phyloP scores from a whole-genome alignment of 2,329 filamentous ascomycete species.

The Cladosporium velox region DNA sequence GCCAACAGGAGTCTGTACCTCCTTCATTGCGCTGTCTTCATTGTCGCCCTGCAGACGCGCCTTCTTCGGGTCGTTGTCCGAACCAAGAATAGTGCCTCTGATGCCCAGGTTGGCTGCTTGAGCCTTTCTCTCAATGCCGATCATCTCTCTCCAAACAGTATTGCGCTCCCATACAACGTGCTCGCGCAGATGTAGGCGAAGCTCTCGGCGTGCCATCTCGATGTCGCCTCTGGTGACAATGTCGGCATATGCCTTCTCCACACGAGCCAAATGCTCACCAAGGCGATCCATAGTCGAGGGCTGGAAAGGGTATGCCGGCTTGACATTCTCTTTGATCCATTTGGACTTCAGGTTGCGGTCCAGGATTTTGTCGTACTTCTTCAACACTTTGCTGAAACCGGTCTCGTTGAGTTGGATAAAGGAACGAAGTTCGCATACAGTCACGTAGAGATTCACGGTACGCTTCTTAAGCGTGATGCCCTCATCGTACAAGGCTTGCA shows the following conservation, averaged over 20 bases:
- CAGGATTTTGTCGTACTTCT: constrained; percentile 97
- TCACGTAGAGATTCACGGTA: constrained; percentile 82
- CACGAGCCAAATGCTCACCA: constrained; percentile 68
- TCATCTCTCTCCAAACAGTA: constrained; percentile 98
- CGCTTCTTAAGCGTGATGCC: constrained; percentile 91
- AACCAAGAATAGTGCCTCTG: constrained; percentile 74
- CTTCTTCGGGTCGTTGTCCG: constrained; percentile 66
- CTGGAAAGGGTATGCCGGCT: constrained; percentile 79
- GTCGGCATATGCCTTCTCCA: constrained; percentile 79
- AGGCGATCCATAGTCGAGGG: constrained; percentile 69
- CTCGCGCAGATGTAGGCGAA: constrained; percentile 87
- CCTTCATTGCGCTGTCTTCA: constrained; percentile 63
- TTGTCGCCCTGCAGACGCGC: constrained; percentile 84
- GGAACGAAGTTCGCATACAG: constrained; percentile 91
- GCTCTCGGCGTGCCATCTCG: constrained; percentile 74
- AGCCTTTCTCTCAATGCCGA: constrained; percentile 91
- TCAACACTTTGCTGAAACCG: constrained; percentile 92
- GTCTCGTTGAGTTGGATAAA: constrained; percentile 96
- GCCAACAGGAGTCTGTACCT: constrained; percentile 78
- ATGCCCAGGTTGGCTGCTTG: constrained; percentile 90
- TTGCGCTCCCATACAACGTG: constrained; percentile 99
- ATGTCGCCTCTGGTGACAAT: constrained; percentile 82
- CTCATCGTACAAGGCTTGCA: constrained; percentile 68
- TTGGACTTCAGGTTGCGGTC: constrained; percentile 75
- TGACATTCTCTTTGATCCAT: constrained; percentile 75